A percentile compares a stretch with the other conserved stretches of the same genome.
Evolutionary conservation across 176 grass and related monocot species (phyloP).

Genomic region (Eragrostis nindensis): DNA sequence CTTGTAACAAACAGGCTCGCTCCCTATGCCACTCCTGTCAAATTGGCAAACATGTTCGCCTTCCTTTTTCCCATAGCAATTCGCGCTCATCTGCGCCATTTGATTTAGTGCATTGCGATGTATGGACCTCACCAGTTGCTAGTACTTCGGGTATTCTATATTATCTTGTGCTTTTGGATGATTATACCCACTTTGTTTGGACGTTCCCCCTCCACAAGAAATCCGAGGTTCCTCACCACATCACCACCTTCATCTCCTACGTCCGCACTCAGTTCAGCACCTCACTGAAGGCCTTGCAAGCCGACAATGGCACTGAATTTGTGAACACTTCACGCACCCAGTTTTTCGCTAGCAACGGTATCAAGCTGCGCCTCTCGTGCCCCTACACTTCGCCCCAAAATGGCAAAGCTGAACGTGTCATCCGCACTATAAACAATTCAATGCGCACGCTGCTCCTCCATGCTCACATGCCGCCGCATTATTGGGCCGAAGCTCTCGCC

Average conservation of each 20-base stretch:
- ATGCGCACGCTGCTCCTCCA: neutral
- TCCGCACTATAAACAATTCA: neutral
- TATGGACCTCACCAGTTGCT: no score
- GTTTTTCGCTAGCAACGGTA: neutral
- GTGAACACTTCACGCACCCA: neutral
- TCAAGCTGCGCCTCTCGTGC: neutral
- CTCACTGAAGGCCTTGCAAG: neutral
- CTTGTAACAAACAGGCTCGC: no score
- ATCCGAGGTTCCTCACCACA: neutral
- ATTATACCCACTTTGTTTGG: neutral
- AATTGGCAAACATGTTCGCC: no score
- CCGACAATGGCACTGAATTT: neutral
- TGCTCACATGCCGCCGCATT: neutral
- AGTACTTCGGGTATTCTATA: neutral
- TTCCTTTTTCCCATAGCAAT: no score
- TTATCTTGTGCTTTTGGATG: neutral
- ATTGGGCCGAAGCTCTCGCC: neutral
- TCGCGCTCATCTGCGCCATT: no score
- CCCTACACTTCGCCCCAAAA: neutral
- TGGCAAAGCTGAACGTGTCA: neutral
- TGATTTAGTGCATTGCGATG: no score
- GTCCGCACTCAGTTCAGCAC: neutral
- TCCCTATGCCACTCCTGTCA: no score
- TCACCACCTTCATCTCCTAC: neutral
- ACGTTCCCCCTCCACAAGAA: neutral